These are phyloP conservation scores for Prunus padus DNA, from an alignment of 306 rosid species.

Conservation along the genomic window DNA sequence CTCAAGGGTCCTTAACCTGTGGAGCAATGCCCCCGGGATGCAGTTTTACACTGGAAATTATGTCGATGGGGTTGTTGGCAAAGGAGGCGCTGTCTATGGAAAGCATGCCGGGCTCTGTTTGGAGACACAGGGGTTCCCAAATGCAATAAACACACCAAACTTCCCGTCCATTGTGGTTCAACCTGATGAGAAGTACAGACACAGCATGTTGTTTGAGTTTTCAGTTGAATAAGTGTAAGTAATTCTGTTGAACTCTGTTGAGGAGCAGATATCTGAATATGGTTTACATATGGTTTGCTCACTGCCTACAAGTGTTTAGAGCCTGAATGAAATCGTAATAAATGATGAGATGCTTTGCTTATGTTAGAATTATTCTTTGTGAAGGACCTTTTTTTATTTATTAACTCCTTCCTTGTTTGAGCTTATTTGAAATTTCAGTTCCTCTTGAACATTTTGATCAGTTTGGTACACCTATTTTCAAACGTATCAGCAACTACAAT, in stretches of 20 bases:
- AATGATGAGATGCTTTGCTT: not conserved
- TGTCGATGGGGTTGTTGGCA: constrained; percentile 64
- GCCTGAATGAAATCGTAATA: not conserved
- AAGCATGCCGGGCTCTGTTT: constrained; percentile 86
- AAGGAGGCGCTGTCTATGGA: constrained; percentile 66
- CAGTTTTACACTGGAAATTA: constrained; percentile 94
- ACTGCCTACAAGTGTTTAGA: not conserved
- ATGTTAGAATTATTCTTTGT: not conserved
- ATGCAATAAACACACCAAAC: constrained; percentile 70
- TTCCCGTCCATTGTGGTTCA: constrained; percentile 77
- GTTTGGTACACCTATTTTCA: not conserved
- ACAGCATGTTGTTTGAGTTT: constrained; percentile 85
- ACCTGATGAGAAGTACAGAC: constrained; percentile 76
- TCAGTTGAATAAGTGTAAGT: constrained; percentile 48
- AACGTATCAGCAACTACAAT: not conserved
- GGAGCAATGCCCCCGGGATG: constrained; percentile 83
- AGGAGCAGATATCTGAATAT: constrained; percentile 23
- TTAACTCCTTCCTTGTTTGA: not conserved
- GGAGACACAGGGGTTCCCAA: constrained; percentile 96
- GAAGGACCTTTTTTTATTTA: not conserved
- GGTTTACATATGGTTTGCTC: constrained; percentile 19
- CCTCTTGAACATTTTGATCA: not conserved
- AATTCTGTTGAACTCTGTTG: not conserved
- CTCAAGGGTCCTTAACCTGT: constrained; percentile 76
- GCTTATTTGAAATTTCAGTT: not conserved